A percentile compares a stretch with the other conserved stretches of the same genome.
phyloP scores from a whole-genome alignment of 2,329 filamentous ascomycete species.

The Aspergillus sp. region DNA sequence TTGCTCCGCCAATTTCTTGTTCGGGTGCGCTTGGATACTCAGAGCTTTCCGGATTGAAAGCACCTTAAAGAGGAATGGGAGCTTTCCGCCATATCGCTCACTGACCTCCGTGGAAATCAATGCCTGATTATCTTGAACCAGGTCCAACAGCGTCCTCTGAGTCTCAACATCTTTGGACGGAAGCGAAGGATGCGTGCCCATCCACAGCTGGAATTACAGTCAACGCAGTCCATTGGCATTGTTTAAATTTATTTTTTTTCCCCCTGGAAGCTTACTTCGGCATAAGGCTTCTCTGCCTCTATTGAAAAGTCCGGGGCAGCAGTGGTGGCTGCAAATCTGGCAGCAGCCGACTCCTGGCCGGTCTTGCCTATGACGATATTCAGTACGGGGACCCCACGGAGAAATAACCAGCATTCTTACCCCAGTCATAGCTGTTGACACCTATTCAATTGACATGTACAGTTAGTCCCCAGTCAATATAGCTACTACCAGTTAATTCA shows the following conservation, averaged over 20 bases:
- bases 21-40: slow-evolving; percentile 93
- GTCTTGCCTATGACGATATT: slow-evolving; percentile 60
- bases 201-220: slow-evolving; percentile 67
- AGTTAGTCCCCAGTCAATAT: background rate
- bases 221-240: slow-evolving; percentile 5
- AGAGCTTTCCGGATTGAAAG: slow-evolving; percentile 92
- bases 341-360: slow-evolving; percentile 78
- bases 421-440: slow-evolving; percentile 99
- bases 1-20: slow-evolving; percentile 87
- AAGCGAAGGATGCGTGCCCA: slow-evolving; percentile 95
- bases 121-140: slow-evolving; percentile 78
- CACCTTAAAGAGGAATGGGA: slow-evolving; percentile 97
- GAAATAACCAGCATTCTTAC: slow-evolving; percentile 39
- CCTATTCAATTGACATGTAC: slow-evolving; percentile 44
- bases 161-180: slow-evolving; percentile 85
- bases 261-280: slow-evolving; percentile 61
- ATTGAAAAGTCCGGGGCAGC: slow-evolving; percentile 67
- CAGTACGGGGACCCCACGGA: slow-evolving; percentile 18
- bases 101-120: slow-evolving; percentile 69
- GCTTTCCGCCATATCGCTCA: slow-evolving; percentile 68
- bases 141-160: slow-evolving; percentile 75
- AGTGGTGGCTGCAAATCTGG: slow-evolving; percentile 81
- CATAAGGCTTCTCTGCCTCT: slow-evolving; percentile 83
- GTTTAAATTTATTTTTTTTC: background rate
- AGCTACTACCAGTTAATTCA: background rate